Evolutionary conservation across 352 stramenopile species (phyloP), one percentile per base, ranked within the genome.

Genomic region (Pythium scleroteichum): DNA sequence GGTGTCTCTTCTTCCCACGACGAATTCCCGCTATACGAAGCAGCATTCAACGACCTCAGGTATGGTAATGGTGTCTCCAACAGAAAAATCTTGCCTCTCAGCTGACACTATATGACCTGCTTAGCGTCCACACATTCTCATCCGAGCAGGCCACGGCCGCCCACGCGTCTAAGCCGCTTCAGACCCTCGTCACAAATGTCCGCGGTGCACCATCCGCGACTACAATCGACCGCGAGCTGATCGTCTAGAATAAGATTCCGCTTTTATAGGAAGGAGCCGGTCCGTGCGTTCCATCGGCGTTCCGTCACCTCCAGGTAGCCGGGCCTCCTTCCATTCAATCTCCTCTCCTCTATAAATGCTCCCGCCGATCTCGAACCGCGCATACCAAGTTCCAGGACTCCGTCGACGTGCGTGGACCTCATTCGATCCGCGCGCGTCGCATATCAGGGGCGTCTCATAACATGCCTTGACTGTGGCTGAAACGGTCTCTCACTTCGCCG

Each of bases 31-130:
- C 66, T 76, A 13, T 91, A 90, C 52, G 85, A 92, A 54, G 73
- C 85, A 1, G 82, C 85, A 2, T 94, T 94, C 45, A 91, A 92
- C 66, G 85, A 94, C 67, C 59, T 76, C 51, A 84, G 75, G 75
- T 84, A 40, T 22, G 49, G 14, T 44, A 14, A 40, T 22, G 49
- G 10, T 10, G 29, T 10, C 29, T 35, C 10, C 29, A 35, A 10
- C 29, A 35, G 29, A 35, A 10, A 5, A 35, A 5, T 35, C 29
- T 5, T 10, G 5, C 10, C 29, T 5, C 29, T 35, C 10, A n/a
- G 29, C 29, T 35, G 46, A 40, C 46, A 39, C 24, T n/a, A 8
- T n/a, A 8, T 17, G 27, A 26, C 32, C n/a, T 41, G 19, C 22
- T n/a, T 44, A 68, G 61, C 24, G 55, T 68, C 33, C 61, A 68